These are phyloP conservation scores for Saturnispora ahearnii DNA, from an alignment of 805 yeast genomes.

Conservation along the genomic window DNA sequence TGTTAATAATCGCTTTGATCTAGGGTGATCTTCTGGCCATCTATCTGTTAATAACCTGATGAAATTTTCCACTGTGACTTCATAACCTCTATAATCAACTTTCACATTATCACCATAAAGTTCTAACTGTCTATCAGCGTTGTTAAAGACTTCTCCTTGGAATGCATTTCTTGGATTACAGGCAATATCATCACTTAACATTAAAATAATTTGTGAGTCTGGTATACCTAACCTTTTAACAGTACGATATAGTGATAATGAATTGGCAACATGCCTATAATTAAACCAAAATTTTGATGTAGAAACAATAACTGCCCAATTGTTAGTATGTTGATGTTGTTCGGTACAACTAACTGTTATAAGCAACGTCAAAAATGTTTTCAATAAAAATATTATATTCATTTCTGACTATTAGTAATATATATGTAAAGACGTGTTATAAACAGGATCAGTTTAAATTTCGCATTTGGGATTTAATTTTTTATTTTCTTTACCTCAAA, in stretches of 20 bases:
- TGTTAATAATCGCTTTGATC: constrained; percentile 81
- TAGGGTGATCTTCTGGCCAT: constrained; percentile 91
- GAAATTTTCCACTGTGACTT: constrained; percentile 95
- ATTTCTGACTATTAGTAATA: neutral
- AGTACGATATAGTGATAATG: constrained; percentile 85
- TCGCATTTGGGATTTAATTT: too few species aligned
- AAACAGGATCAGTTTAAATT: too few species aligned
- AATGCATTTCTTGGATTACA: constrained; percentile 94
- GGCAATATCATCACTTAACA: constrained; percentile 95
- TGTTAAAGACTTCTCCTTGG: constrained; percentile 93
- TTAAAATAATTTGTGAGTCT: constrained; percentile 90
- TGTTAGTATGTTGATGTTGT: constrained; percentile 41
- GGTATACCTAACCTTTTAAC: constrained; percentile 96
- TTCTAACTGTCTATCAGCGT: constrained; percentile 85
- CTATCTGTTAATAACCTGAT: constrained; percentile 88
- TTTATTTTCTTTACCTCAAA: too few species aligned
- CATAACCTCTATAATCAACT: constrained; percentile 95
- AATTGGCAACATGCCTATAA: constrained; percentile 96
- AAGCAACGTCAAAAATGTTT: neutral
- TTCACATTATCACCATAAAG: constrained; percentile 91
- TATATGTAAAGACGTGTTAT: too few species aligned
- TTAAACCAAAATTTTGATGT: constrained; percentile 98
- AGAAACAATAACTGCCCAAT: constrained; percentile 85
- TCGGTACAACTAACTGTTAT: neutral
- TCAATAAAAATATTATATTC: neutral